These are phyloP conservation scores for Serendipita vermifera DNA, from an alignment of 768 basidiomycete species.

Conservation along the genomic window DNA sequence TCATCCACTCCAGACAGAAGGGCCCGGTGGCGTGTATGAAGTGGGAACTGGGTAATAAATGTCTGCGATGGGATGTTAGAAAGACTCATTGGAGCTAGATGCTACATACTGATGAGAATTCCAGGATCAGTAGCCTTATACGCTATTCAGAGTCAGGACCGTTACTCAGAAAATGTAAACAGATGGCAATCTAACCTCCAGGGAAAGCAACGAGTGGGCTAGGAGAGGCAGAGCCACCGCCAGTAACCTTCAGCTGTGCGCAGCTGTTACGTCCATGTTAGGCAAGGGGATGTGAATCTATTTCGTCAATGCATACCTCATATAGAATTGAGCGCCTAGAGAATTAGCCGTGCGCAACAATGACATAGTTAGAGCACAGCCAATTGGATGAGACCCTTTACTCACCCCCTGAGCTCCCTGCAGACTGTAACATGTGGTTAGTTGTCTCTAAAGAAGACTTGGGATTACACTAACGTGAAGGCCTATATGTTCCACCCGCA, in stretches of 20 bases:
- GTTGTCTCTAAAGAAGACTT: not conserved
- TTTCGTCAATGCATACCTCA: too few species aligned
- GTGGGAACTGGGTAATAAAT: slow-evolving; percentile 10
- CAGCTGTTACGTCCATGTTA: slow-evolving; percentile 32
- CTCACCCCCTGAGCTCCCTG: too few species aligned
- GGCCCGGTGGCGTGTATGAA: slow-evolving; percentile 10
- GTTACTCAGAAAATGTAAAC: not conserved
- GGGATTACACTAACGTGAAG: not conserved
- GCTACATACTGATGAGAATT: slow-evolving; percentile 8
- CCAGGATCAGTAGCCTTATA: slow-evolving; percentile 5
- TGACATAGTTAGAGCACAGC: slow-evolving; percentile 36
- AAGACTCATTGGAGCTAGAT: not conserved
- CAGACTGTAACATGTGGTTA: too few species aligned
- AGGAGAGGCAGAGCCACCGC: slow-evolving; percentile 33
- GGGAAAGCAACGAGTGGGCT: slow-evolving; percentile 35
- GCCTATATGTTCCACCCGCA: too few species aligned
- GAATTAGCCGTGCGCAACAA: slow-evolving; percentile 32
- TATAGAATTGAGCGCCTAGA: slow-evolving; percentile 35
- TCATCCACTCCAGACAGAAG: not conserved
- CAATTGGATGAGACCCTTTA: too few species aligned
- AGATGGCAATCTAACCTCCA: slow-evolving; percentile 34
- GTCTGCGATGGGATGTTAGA: not conserved
- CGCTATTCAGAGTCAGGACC: not conserved
- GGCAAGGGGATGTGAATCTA: too few species aligned
- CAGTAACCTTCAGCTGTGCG: slow-evolving; percentile 34